Evolutionary conservation across 768 basidiomycete genomes (phyloP).

Genomic region (Tremella fuciformis): DNA sequence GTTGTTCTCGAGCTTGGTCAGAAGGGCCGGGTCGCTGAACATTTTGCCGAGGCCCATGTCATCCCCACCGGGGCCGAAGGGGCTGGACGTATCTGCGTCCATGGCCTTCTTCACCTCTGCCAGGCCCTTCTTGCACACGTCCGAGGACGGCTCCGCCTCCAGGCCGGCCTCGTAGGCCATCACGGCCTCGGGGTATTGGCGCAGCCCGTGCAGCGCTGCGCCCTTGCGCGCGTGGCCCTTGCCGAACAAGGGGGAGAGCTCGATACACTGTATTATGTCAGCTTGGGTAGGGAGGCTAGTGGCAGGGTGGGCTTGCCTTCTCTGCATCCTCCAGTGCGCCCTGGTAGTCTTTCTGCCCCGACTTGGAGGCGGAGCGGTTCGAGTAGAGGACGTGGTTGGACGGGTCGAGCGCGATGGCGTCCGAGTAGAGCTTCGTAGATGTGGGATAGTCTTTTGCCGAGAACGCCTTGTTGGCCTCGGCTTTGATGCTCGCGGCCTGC

Average conservation of each 20-base stretch:
- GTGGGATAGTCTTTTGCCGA: conserved; percentile 85
- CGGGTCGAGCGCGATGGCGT: conserved; percentile 75
- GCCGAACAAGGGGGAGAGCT: conserved; percentile 73
- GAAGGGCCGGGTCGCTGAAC: conserved; percentile 77
- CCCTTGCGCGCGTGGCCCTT: conserved; percentile 92
- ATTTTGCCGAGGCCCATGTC: conserved; percentile 65
- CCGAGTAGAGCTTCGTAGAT: conserved; percentile 58
- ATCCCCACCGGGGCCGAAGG: conserved; percentile 55
- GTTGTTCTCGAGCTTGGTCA: conserved; percentile 79
- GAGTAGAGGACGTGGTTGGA: conserved; percentile 86
- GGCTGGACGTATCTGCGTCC: conserved; percentile 56
- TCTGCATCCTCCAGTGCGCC: conserved; percentile 84
- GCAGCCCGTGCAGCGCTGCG: conserved; percentile 82
- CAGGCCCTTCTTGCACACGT: conserved; percentile 78
- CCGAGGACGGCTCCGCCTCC: conserved; percentile 70
- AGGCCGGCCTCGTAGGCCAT: conserved; percentile 77
- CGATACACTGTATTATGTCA: conserved; percentile 63
- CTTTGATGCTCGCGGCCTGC: conserved; percentile 69
- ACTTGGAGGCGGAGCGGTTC: conserved; percentile 84
- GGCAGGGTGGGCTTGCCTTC: conserved; percentile 60
- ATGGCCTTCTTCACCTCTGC: conserved; percentile 84
- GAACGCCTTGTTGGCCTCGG: conserved; percentile 93
- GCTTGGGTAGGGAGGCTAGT: background rate
- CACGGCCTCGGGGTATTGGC: conserved; percentile 77
- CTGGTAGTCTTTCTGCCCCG: conserved; percentile 75